Percentiles rank a stretch among this genome's conserved stretches.
Conservation (phyloP, 2,329 filamentous ascomycete genomes). For the Arthroderma sp. region DNA sequence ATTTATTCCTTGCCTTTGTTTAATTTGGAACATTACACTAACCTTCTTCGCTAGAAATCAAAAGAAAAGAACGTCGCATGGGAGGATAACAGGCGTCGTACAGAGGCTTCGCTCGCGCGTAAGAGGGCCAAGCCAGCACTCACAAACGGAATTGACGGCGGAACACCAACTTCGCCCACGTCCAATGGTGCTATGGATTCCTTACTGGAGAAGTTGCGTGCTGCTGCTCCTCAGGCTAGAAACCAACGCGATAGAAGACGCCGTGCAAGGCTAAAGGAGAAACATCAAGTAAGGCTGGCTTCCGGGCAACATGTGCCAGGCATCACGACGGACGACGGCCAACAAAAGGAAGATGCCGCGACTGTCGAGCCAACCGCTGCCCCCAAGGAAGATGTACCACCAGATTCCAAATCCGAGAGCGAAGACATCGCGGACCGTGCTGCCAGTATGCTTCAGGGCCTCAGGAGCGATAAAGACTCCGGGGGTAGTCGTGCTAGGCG, state of each 20-base stretch:
- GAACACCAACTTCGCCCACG: conserved; percentile 51
- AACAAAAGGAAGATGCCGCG: conserved; percentile 35
- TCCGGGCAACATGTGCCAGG: conserved; percentile 84
- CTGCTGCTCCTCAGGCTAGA: conserved; percentile 76
- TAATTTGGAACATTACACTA: not conserved
- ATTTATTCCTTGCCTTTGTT: not conserved
- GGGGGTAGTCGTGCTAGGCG: conserved; percentile 48
- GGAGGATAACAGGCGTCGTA: conserved; percentile 72
- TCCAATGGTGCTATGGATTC: conserved; percentile 91
- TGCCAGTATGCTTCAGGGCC: conserved; percentile 69
- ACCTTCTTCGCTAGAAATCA: conserved; percentile 49
- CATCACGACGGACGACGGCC: conserved; percentile 45
- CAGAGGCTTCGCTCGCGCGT: conserved; percentile 84
- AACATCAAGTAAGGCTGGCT: conserved; percentile 78
- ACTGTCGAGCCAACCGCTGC: conserved; percentile 32
- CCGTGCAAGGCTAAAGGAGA: conserved; percentile 76
- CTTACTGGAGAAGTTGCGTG: conserved; percentile 83
- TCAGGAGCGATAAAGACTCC: conserved; percentile 53
- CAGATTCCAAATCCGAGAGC: conserved; percentile 33
- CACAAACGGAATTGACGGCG: conserved; percentile 42
- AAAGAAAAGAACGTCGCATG: conserved; percentile 76
- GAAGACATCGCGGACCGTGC: conserved; percentile 78
- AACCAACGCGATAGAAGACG: conserved; percentile 82
- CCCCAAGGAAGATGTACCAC: conserved; percentile 25
- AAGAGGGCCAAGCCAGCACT: conserved; percentile 57